Percentiles rank a stretch among this genome's conserved stretches.
These are phyloP conservation scores for Triticum turgidum DNA, from an alignment of 176 grass and related monocot species.

Conservation along the genomic window DNA sequence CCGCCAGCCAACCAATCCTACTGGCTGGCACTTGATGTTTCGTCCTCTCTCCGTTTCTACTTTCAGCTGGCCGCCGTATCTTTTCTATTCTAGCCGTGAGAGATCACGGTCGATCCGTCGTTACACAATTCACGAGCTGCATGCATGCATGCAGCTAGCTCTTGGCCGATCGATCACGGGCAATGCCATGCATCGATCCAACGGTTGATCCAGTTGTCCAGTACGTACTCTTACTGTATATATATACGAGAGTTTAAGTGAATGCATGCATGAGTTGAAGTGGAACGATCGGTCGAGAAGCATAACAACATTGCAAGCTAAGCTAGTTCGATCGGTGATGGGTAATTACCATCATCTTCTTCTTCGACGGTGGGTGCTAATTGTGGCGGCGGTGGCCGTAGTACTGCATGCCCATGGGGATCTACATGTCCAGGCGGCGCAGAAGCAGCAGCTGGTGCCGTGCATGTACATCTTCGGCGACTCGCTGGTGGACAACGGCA, in stretches of 20 bases:
- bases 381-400: background rate
- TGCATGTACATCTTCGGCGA: constrained; percentile 95
- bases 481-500: constrained; percentile 92
- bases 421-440: background rate
- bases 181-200: background rate
- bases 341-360: background rate
- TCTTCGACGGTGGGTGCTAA: background rate
- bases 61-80: background rate
- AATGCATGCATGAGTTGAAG: background rate
- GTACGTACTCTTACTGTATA: background rate
- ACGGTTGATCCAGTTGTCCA: background rate
- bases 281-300: background rate
- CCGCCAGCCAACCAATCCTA: background rate
- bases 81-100: constrained; percentile 5
- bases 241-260: background rate
- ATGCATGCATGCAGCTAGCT: background rate
- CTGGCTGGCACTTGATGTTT: background rate
- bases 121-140: constrained; percentile 30
- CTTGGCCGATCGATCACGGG: background rate
- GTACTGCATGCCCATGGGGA: background rate
- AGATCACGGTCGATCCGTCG: background rate
- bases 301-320: background rate
- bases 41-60: background rate
- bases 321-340: background rate
- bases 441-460: constrained; percentile 34